Percentiles rank a stretch among this genome's conserved stretches.
Conservation (phyloP, 2,329 filamentous ascomycete species). For the Fusarium subglutinans region DNA sequence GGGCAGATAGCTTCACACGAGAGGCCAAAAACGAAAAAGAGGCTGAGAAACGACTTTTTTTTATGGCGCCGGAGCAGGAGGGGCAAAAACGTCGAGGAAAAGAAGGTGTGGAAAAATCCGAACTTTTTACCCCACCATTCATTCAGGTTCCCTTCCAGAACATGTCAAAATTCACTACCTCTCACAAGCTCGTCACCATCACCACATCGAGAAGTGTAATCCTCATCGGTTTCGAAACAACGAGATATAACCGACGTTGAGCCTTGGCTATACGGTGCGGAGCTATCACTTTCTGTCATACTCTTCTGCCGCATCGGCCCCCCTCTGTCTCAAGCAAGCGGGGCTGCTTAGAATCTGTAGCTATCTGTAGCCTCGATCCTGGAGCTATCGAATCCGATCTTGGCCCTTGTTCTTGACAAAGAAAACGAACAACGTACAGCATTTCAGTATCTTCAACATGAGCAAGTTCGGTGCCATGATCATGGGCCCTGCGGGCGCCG, state of each 20-base stretch:
- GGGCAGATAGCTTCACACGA: slow-evolving; percentile 15
- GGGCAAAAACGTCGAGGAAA: slow-evolving; percentile 4
- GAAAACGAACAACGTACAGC: slow-evolving; percentile 19
- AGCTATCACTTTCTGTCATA: not conserved
- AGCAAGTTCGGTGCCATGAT: slow-evolving; percentile 95
- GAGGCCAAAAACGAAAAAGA: not conserved
- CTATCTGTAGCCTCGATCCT: slow-evolving; percentile 14
- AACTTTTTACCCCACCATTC: slow-evolving; percentile 35
- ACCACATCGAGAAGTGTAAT: slow-evolving; percentile 8
- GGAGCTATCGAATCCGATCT: slow-evolving; percentile 19
- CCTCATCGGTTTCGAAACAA: slow-evolving; percentile 6
- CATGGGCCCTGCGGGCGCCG: slow-evolving; percentile 95
- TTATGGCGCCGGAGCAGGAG: not conserved
- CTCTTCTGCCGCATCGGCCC: not conserved
- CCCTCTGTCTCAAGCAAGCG: slow-evolving; percentile 12
- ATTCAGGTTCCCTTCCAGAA: slow-evolving; percentile 13
- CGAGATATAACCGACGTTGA: not conserved
- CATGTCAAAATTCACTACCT: slow-evolving; percentile 25
- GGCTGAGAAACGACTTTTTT: slow-evolving; percentile 2
- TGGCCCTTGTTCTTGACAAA: slow-evolving; percentile 14
- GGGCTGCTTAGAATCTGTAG: slow-evolving; percentile 26
- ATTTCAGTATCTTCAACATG: slow-evolving; percentile 61
- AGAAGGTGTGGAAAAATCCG: slow-evolving; percentile 2
- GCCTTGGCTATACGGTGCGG: not conserved
- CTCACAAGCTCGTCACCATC: slow-evolving; percentile 11